Conservation (phyloP, 2,329 filamentous ascomycete species). For the Trichoderma koningii region DNA sequence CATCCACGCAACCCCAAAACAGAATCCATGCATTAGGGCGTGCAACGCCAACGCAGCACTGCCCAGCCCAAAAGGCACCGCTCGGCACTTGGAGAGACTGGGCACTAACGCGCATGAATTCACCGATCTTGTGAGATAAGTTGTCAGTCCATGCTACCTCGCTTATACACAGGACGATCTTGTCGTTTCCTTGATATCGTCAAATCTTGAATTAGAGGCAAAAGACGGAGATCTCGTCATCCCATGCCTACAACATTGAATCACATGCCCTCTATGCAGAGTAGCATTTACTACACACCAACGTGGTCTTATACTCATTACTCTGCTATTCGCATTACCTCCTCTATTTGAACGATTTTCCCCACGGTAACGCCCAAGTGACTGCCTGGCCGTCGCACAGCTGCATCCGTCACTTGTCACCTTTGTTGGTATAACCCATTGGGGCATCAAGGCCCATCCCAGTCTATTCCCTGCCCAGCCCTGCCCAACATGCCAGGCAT, state of each 20-base stretch:
- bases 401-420: slow-evolving; percentile 21
- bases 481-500: slow-evolving; percentile 16
- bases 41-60: not conserved
- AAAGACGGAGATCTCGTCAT: not conserved
- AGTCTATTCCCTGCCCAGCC: slow-evolving; percentile 9
- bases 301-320: no score
- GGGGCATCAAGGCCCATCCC: slow-evolving; percentile 9
- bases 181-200: no score
- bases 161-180: no score
- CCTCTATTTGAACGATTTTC: not conserved
- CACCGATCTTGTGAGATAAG: no score
- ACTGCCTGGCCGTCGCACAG: slow-evolving; percentile 7
- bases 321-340: not conserved
- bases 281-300: no score
- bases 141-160: no score
- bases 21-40: not conserved
- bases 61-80: slow-evolving; percentile 10
- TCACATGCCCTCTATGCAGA: no score
- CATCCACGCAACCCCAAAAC: no score
- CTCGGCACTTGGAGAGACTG: not conserved
- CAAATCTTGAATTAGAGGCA: not conserved
- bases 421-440: slow-evolving; percentile 16
- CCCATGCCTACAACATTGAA: not conserved
- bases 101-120: not conserved
- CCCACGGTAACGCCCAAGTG: not conserved